These are phyloP conservation scores for Cenococcum geophilum DNA, from an alignment of 495 filamentous ascomycete species.

Conservation along the genomic window DNA sequence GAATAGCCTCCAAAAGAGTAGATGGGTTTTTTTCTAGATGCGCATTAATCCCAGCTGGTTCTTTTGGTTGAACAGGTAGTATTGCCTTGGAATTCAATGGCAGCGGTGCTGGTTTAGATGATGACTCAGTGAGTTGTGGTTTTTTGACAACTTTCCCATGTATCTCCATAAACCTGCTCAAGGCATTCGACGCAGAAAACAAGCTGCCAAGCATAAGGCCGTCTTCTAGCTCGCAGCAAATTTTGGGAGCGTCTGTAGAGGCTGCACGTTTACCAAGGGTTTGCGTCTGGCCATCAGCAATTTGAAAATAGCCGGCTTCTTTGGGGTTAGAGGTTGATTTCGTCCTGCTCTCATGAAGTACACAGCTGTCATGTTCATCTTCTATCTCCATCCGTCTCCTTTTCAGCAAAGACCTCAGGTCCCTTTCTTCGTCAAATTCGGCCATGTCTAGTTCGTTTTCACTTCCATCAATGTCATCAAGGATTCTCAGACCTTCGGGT, in stretches of 20 bases:
- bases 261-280: not conserved
- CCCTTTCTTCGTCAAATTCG: slow-evolving; percentile 17
- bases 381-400: slow-evolving; percentile 35
- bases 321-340: not conserved
- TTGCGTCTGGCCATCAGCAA: not conserved
- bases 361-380: slow-evolving; percentile 6
- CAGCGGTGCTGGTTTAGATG: not conserved
- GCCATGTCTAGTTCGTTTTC: slow-evolving; percentile 44
- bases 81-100: not conserved
- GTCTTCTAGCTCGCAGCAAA: slow-evolving; percentile 1
- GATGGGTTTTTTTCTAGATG: not conserved
- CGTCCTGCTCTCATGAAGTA: not conserved
- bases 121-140: not conserved
- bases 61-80: slow-evolving; percentile 2
- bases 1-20: not conserved
- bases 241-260: not conserved
- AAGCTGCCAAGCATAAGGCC: slow-evolving; percentile 33
- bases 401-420: slow-evolving; percentile 31
- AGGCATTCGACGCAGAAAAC: slow-evolving; percentile 31
- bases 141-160: slow-evolving; percentile 16
- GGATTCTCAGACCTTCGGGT: slow-evolving; percentile 46
- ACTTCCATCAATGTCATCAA: slow-evolving; percentile 44
- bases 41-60: slow-evolving; percentile 1
- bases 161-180: slow-evolving; percentile 30
- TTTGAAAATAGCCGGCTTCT: not conserved